Evolutionary conservation across 1,284 basidiomycete genomes (phyloP).

Genomic region (Pyrrhoderma noxium): DNA sequence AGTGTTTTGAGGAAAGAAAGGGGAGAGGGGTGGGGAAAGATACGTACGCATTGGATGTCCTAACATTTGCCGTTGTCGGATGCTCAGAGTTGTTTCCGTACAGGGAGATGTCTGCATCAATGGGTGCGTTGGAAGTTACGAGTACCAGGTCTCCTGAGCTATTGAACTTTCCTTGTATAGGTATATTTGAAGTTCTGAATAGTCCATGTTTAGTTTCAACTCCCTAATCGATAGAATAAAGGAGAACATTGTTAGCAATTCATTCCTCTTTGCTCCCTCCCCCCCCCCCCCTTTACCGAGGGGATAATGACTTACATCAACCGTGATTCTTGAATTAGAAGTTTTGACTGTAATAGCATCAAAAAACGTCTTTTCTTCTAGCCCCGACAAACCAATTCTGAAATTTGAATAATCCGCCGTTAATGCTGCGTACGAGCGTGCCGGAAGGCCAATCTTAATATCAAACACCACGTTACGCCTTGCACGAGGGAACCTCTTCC

Average conservation of each 20-base stretch:
- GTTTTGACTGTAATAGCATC: slow-evolving; percentile 18
- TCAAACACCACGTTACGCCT: slow-evolving; percentile 17
- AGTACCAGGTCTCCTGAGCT: slow-evolving; percentile 9
- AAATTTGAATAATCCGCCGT: slow-evolving; percentile 24
- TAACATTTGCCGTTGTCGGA: no score
- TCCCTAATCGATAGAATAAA: slow-evolving; percentile 4
- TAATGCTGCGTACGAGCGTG: slow-evolving; percentile 18
- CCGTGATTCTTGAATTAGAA: slow-evolving; percentile 18
- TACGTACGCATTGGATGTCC: slow-evolving; percentile 17
- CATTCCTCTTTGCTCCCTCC: not conserved
- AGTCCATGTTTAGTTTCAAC: slow-evolving; percentile 7
- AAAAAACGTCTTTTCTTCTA: slow-evolving; percentile 19
- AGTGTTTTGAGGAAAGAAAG: not conserved
- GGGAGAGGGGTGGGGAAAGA: not conserved
- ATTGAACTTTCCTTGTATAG: slow-evolving; percentile 19
- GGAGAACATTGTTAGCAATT: no score
- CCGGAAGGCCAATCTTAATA: slow-evolving; percentile 22
- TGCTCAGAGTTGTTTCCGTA: slow-evolving; percentile 3
- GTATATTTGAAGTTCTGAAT: slow-evolving; percentile 16
- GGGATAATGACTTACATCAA: slow-evolving; percentile 19
- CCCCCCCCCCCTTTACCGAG: no score
- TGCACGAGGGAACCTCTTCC: slow-evolving; percentile 7
- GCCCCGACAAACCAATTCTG: slow-evolving; percentile 18
- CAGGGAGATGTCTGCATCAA: slow-evolving; percentile 15
- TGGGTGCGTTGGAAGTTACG: slow-evolving; percentile 18